Evolutionary conservation across 75 land plant species (phyloP), one percentile per base, ranked within the genome.

Genomic region (Larix kaempferi): DNA sequence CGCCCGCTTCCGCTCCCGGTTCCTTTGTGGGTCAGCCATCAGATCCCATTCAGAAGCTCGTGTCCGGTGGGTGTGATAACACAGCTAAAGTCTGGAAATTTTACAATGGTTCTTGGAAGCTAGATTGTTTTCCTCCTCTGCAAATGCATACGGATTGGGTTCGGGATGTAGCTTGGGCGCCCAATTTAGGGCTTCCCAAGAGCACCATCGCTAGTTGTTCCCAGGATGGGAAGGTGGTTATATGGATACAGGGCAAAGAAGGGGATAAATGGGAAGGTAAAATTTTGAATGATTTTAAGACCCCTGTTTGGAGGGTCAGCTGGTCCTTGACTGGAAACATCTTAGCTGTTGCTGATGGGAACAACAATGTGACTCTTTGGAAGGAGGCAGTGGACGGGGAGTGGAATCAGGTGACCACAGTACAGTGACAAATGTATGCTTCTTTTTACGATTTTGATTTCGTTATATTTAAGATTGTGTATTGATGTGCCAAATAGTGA

Each of bases 271-370:
- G 92, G 94, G 90, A 88, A 66, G 92, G 90, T 10, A 74, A 74
- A 57, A 75, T 86, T 56, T 52, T 92, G 79, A 72, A 90, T 67
- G 90, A 92, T 67, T 92, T 92, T 57, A 84, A 86, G 82, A 80
- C 86, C 4, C 90, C 92, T 1, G 92, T 92, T 13, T 92, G 94
- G 94, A 81, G 92, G 74, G 90, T 90, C 58, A 86, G 92, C 77
- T 92, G 94, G 92, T 92, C 94, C 1, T 56, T 87, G 37, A 91
- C 94, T n/a, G 94, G 92, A 52, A 90, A 92, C 63, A 86, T 92
- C 11, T 65, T 90, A 57, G 94, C 92, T 6, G 92, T 89, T 16
- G 86, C 92, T 49, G 92, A 90, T 84, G 89, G 88, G 27, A 84
- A 77, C 74, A 90, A 92, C 80, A 90, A 84, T 69, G 94, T 92